phyloP scores from a whole-genome alignment of 2,329 filamentous ascomycete species.

The Calonectria pseudoreteaudii region DNA sequence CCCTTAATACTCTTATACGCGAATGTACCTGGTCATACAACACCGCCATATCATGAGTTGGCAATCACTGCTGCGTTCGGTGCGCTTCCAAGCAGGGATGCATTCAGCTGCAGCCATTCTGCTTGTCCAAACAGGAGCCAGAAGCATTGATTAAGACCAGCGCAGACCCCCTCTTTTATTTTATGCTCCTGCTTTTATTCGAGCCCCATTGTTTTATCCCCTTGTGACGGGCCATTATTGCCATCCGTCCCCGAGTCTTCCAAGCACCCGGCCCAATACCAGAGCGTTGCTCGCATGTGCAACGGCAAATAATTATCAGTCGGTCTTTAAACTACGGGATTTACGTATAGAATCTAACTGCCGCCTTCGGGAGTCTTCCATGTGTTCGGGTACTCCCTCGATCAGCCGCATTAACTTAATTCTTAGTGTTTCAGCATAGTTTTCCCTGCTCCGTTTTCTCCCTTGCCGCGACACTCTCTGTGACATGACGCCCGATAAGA shows the following conservation, averaged over 20 bases:
- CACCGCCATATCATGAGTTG: background rate
- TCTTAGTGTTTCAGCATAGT: slow-evolving; percentile 5
- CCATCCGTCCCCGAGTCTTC: slow-evolving; percentile 3
- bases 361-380: slow-evolving; percentile 9
- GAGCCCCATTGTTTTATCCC: background rate
- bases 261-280: background rate
- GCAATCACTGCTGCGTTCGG: slow-evolving; percentile 6
- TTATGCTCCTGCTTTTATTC: background rate
- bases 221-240: slow-evolving; percentile 1
- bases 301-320: background rate
- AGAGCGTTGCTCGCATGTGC: background rate
- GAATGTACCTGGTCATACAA: background rate
- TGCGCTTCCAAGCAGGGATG: slow-evolving; percentile 17
- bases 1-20: background rate
- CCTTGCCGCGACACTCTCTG: background rate
- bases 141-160: slow-evolving; percentile 7
- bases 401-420: background rate
- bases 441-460: slow-evolving; percentile 45
- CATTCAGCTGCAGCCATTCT: background rate
- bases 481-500: background rate
- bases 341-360: background rate
- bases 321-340: background rate
- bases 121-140: slow-evolving; percentile 8
- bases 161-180: slow-evolving; percentile 9
- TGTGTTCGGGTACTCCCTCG: background rate